Base-by-base conservation (phyloP, 1,284 basidiomycete species). In the Inonotus hispidus region DNA sequence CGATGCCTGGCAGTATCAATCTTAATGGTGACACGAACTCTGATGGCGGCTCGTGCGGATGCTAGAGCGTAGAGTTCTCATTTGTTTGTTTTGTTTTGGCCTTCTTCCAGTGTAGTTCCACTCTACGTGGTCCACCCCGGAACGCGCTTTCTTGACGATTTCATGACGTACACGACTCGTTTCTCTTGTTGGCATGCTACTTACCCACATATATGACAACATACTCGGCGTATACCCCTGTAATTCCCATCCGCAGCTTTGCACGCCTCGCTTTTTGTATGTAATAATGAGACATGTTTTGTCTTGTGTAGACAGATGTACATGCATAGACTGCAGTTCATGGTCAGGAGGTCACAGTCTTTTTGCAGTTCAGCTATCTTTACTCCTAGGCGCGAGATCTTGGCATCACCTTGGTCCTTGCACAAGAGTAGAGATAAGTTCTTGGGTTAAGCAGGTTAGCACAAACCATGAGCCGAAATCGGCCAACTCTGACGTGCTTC, bases 1-100 rank as follows among this genome's bases (percentile, higher is more conserved):
- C 19, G 19, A 58, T 59, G 56, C 56, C 56, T 10, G 57, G 57
- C n/a, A 55, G 38, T 21, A 62, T 62, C 21, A 45, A 50, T 32
- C 53, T 55, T 25, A 60, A 46, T 38, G 35, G 27, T 8, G 21
- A 43, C 41, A 4, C 53, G 13, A 11, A 13, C 14, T 25, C n/a
- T n/a, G 54, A 43, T 14, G 59, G 25, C 16, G 54, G 43, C 5
- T 29, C 53, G 21, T 55, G 59, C 37, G 19, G 37, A 1, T 60
- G 58, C 25, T 60, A 60, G 52, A 53, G 21, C 21, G 13, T 35
- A 38, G 57, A 52, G 13, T 13, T 37, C 27, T 43, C 41, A 1
- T 43, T 43, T 21, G 19, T 25, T 49, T 49, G 4, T 7, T 23
- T 13, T n/a, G n/a, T 2, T 23, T 49, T 29, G 47, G 5, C 7